Evolutionary conservation across 2,329 filamentous ascomycete species (phyloP), one percentile per base, ranked within the genome.

Genomic region (Grosmannia penicillata): DNA sequence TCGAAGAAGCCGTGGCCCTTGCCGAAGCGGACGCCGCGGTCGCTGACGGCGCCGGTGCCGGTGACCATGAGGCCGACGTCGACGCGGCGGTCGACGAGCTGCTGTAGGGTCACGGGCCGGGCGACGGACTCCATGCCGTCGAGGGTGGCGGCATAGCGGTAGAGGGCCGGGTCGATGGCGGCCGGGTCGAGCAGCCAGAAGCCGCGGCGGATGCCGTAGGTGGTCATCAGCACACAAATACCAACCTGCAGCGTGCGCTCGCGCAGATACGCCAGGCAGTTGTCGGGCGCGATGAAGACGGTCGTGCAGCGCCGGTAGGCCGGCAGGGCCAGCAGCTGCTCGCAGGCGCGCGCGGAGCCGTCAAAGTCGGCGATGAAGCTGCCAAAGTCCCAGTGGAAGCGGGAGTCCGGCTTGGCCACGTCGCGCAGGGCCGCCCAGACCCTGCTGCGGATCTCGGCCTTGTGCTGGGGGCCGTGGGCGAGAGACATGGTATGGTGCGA

Each of bases 1-100:
- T 40, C 38, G 23, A 40, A 40, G 24, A 37, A 40, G 38, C 38
- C 38, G 24, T 40, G 38, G 14, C 38, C 38, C 19, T 40, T 40
- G 33, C 38, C 38, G 34, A 40, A 40, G 23, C 38, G 38, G 3
- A 40, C 23, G 33, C 38, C 38, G 3, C 9, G 7, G 22, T 7
- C 4, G 18, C 28, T 40, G 33, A 40, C 21, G 18, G 38, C 38
- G 8, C 38, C 38, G 6, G 38, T 40, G 27, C 38, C 38, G 8
- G 38, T 40, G 18, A 40, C 38, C 38, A 40, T 40, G 18, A 40
- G 33, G 17, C 25, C 19, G 18, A 40, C 17, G 23, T 22, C 7
- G 2, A 18, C 4, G 8, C 18, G 4, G 13, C 3, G 9, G 17
- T 22, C 27, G 22, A 31, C 38, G 6, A 40, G 17, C 7, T 27